Base-by-base conservation (phyloP, 129 eudicot genomes). In the Arctium lappa region DNA sequence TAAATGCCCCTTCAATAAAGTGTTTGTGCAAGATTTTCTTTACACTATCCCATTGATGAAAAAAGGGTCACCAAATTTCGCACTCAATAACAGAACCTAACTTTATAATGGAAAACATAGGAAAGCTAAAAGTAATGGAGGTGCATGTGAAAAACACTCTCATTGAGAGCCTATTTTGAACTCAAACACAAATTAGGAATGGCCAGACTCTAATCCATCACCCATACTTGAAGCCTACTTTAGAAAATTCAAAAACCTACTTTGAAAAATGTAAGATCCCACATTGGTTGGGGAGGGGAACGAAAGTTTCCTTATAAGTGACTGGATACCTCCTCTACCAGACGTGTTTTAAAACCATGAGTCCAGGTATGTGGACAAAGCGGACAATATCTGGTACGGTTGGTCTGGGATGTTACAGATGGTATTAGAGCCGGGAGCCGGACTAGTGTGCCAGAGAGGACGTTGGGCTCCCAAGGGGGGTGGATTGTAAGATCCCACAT, bases 141-240 rank as follows among this genome's bases (percentile, higher is more conserved):
- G n/a, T 38, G 74, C 86, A 77, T 78, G 82, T 83, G 82, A 83
- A 50, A 16, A 53, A 56, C 73, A 83, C 73, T 83, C 77, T 83
- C 71, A 68, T 34, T 75, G 56, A 75, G 74, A 82, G 39, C 69
- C 81, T 10, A 75, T 82, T 66, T 33, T 68, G 50, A 68, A 76
- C 85, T 39, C 85, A 78, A 77, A 83, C 27, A 22, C 71, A 70
- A 53, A 36, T 38, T 34, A 53, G 74, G 78, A 77, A 83, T 83
- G 73, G 30, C 78, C 86, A 60, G 71, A 66, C 75, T 75, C 36
- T 30, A 65, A 80, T 79, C 38, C 18, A 53, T 56, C 78, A 73
- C 40, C 27, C 33, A 72, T 48, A 15, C 74, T 30, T 76, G 65
- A 77, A 69, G 12, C 77, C 37, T 60, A 60, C 29, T 60, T 16